phyloP scores from a whole-genome alignment of 2,329 filamentous ascomycete species.

The Aureobasidium leucospermi region DNA sequence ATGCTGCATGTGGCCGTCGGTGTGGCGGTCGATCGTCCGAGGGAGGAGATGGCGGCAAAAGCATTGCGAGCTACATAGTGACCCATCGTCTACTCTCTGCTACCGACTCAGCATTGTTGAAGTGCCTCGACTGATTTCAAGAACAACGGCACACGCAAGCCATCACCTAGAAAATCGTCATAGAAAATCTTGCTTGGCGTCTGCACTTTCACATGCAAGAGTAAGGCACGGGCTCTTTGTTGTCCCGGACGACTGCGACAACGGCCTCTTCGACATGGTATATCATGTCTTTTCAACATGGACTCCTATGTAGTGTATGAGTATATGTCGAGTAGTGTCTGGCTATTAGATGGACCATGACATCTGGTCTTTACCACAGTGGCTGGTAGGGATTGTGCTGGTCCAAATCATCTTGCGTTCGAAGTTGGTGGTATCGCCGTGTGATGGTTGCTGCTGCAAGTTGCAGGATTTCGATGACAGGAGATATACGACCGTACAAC shows the following conservation, averaged over 20 bases:
- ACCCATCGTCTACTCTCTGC: slow-evolving; percentile 9
- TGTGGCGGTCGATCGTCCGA: not conserved
- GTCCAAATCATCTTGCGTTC: too few relatives aligned
- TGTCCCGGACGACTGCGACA: not conserved
- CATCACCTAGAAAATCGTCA: not conserved
- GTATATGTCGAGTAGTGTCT: too few relatives aligned
- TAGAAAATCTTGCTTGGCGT: slow-evolving; percentile 8
- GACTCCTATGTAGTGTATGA: too few relatives aligned
- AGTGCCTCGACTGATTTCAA: slow-evolving; percentile 2
- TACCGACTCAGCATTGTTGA: slow-evolving; percentile 14
- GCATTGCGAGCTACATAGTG: slow-evolving; percentile 12
- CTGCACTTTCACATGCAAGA: slow-evolving; percentile 1
- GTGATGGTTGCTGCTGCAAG: too few relatives aligned
- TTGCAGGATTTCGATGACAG: too few relatives aligned
- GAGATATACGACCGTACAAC: too few relatives aligned
- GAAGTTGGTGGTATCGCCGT: too few relatives aligned
- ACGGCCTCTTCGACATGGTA: too few relatives aligned
- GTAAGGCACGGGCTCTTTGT: not conserved
- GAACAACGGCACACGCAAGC: not conserved
- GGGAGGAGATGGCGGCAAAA: slow-evolving; percentile 2
- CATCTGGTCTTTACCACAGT: too few relatives aligned
- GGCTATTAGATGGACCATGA: too few relatives aligned
- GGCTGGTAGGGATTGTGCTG: too few relatives aligned
- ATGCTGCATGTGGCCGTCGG: not conserved
- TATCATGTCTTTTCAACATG: too few relatives aligned